A percentile compares a stretch with the other conserved stretches of the same genome.
Conservation (phyloP, 129 eudicot genomes). For the Pittosporum tobira region DNA sequence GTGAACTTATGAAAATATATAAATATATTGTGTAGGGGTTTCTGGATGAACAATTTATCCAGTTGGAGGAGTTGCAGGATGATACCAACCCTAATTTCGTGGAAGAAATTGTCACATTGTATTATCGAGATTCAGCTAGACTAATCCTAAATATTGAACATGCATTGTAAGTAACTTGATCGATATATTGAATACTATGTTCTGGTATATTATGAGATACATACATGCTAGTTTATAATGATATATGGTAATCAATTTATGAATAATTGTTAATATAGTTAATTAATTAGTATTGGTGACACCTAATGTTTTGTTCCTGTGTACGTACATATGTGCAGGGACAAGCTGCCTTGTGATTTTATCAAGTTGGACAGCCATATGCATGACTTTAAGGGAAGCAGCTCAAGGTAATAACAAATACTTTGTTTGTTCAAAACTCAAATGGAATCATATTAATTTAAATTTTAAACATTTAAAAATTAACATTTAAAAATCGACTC, state of each 20-base stretch:
- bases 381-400: conserved; percentile 88
- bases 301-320: background rate
- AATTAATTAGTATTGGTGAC: no score
- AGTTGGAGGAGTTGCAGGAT: conserved; percentile 86
- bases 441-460: no score
- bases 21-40: conserved; percentile 39
- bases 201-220: no score
- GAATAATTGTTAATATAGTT: no score
- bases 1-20: background rate
- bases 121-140: conserved; percentile 72
- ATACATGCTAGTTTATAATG: no score
- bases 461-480: no score
- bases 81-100: conserved; percentile 78
- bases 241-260: no score
- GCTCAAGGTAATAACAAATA: conserved; percentile 35
- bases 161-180: conserved; percentile 64
- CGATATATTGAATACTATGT: no score
- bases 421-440: no score
- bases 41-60: conserved; percentile 72
- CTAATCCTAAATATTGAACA: conserved; percentile 62
- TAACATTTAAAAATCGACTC: no score
- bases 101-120: conserved; percentile 80
- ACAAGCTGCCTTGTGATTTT: conserved; percentile 62
- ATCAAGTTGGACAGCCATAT: conserved; percentile 51
- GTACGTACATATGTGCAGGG: conserved; percentile 24